Evolutionary conservation across 2,329 filamentous ascomycete species (phyloP).

Genomic region (Colletotrichum sp.): DNA sequence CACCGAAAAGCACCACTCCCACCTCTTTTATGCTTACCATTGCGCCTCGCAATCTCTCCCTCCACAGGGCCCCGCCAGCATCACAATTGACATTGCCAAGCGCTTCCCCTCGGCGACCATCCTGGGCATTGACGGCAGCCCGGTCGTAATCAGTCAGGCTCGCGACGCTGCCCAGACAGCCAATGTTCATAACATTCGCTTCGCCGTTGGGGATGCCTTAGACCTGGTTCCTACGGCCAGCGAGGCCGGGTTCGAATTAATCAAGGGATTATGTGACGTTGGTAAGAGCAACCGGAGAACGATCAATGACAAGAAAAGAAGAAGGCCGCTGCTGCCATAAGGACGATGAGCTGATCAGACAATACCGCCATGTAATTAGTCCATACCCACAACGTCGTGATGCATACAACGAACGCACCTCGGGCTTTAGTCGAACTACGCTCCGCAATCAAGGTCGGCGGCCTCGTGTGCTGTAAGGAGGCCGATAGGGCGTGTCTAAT

Average conservation of each 20-base stretch:
- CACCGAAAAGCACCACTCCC: background rate
- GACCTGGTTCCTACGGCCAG: background rate
- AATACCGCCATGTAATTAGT: background rate
- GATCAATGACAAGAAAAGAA: background rate
- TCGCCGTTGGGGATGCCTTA: background rate
- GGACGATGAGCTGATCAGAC: background rate
- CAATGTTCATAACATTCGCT: background rate
- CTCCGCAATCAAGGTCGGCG: background rate
- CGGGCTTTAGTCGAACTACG: background rate
- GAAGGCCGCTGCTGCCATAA: background rate
- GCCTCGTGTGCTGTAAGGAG: background rate
- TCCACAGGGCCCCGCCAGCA: background rate
- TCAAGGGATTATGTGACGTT: background rate
- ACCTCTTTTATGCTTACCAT: background rate
- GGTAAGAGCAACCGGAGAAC: background rate
- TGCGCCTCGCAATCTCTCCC: background rate
- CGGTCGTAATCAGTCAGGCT: background rate
- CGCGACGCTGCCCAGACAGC: background rate
- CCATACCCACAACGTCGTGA: background rate
- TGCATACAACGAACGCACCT: background rate
- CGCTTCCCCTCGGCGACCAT: background rate
- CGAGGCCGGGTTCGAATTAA: background rate
- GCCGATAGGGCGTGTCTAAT: background rate
- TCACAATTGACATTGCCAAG: background rate
- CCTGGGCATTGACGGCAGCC: background rate